Base-by-base conservation (phyloP, 352 stramenopile species). In the Phytophthora megakarya region DNA sequence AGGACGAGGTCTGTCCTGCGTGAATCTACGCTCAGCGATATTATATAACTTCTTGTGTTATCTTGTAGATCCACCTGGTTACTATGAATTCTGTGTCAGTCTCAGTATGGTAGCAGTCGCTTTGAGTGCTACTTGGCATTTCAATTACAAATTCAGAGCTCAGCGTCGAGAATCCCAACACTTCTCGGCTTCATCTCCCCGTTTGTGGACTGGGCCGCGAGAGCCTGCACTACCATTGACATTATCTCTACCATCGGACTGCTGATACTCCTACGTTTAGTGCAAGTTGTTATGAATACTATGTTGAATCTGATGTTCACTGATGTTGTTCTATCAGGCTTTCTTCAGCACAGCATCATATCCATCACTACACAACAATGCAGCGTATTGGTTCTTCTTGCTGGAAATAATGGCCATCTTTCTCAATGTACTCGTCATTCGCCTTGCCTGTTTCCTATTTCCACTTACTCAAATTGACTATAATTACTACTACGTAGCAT, bases 371-470 rank as follows among this genome's bases (percentile, higher is more conserved):
- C 82, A 91, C 70, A 86, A 88, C 54, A 66, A 73, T 44, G 75
- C 72, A 1, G 80, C 80, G 43, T 89, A 88, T 58, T 88, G 70
- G 62, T 89, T 91, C 69, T 89, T 91, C 57, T 61, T 82, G 40
- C 65, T 91, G 47, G 74, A 89, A 60, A 81, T 78, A 2, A 23
- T 86, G 33, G 78, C 80, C 9, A 58, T 89, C 19, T 78, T 80
- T 44, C 66, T 84, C 57, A 89, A 91, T 55, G 82, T 89, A 71
- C 38, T 55, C 25, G 26, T 32, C 26, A 32, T 32, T 32, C 26
- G 26, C 26, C 9, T 10, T 32, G 26, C n/a, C n/a, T n/a, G n/a
- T n/a, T n/a, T n/a, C n/a, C n/a, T 32, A 32, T 9, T 32, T 32
- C 26, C 26, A 32, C 26, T 9, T 32, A n/a, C n/a, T n/a, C n/a